These are phyloP conservation scores for Fusarium cyanostomum DNA, from an alignment of 2,329 filamentous ascomycete genomes.

Conservation along the genomic window DNA sequence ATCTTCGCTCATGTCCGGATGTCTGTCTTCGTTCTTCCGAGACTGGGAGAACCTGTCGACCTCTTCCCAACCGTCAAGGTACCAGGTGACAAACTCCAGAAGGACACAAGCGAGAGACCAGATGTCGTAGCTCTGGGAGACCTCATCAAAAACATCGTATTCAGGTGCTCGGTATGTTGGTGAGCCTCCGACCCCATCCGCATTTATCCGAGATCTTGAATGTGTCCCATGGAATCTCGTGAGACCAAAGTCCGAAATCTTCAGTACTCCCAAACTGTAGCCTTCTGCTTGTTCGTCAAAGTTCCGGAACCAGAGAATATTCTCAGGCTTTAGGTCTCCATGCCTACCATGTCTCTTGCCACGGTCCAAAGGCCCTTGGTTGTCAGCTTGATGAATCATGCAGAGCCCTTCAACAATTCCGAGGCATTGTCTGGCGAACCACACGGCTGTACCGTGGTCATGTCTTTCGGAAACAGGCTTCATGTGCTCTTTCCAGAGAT, in stretches of 20 bases:
- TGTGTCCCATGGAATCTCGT: not conserved
- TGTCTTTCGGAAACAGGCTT: not conserved
- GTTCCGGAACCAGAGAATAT: conserved; percentile 15
- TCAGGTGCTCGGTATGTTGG: conserved; percentile 13
- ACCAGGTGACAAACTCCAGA: conserved; percentile 18
- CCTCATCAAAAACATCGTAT: not conserved
- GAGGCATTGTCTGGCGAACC: conserved; percentile 9
- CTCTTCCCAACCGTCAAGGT: conserved; percentile 1
- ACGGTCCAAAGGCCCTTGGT: rapidly evolving
- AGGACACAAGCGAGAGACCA: conserved; percentile 18
- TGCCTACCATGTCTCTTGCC: not conserved
- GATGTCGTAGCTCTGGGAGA: conserved; percentile 9
- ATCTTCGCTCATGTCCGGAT: not conserved
- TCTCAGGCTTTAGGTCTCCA: conserved; percentile 16
- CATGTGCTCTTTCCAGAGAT: not conserved
- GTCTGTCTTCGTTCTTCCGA: not conserved
- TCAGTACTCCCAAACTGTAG: not conserved
- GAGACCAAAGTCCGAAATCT: conserved; percentile 18
- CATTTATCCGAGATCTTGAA: not conserved
- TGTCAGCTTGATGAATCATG: not conserved
- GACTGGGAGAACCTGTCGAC: not conserved
- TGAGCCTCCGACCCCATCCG: not conserved
- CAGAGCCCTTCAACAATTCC: not conserved
- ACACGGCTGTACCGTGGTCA: not conserved
- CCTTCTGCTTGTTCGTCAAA: not conserved